phyloP scores from a whole-genome alignment of 2,329 filamentous ascomycete species.

The Penicillium sp. region DNA sequence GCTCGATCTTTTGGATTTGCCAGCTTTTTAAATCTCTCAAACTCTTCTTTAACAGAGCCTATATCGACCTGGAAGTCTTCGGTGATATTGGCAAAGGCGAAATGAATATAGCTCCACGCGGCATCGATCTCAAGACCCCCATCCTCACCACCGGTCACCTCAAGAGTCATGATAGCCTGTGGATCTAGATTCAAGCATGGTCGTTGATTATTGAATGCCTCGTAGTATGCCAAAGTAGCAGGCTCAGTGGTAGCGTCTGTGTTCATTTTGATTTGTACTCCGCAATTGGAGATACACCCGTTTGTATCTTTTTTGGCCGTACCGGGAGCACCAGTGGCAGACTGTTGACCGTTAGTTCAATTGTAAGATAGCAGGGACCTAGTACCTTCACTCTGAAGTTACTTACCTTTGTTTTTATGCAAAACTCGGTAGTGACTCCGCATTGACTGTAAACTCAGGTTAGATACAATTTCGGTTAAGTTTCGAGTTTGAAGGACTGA shows the following conservation, averaged over 20 bases:
- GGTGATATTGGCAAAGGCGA: constrained; percentile 36
- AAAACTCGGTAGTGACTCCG: constrained; percentile 46
- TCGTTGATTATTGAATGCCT: constrained; percentile 31
- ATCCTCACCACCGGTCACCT: no score
- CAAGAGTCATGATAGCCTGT: constrained; percentile 1
- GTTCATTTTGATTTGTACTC: constrained; percentile 33
- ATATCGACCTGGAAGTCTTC: constrained; percentile 31
- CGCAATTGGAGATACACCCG: constrained; percentile 45
- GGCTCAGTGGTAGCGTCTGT: constrained; percentile 22
- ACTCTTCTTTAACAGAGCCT: constrained; percentile 26
- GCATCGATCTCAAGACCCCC: constrained; percentile 11
- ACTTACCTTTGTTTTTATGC: constrained; percentile 19
- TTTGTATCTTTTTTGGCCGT: constrained; percentile 32
- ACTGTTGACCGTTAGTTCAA: not conserved
- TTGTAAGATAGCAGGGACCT: no score
- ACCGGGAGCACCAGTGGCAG: constrained; percentile 35
- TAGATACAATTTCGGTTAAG: no score
- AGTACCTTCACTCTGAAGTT: no score
- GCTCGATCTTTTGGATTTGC: no score
- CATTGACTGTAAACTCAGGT: constrained; percentile 35
- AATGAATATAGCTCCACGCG: constrained; percentile 37
- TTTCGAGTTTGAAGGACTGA: no score
- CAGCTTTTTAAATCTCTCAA: constrained; percentile 28
- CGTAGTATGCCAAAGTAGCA: constrained; percentile 33
- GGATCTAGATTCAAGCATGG: constrained; percentile 31